Conservation (phyloP, 495 filamentous ascomycete species). For the Podospora fimiseda region DNA sequence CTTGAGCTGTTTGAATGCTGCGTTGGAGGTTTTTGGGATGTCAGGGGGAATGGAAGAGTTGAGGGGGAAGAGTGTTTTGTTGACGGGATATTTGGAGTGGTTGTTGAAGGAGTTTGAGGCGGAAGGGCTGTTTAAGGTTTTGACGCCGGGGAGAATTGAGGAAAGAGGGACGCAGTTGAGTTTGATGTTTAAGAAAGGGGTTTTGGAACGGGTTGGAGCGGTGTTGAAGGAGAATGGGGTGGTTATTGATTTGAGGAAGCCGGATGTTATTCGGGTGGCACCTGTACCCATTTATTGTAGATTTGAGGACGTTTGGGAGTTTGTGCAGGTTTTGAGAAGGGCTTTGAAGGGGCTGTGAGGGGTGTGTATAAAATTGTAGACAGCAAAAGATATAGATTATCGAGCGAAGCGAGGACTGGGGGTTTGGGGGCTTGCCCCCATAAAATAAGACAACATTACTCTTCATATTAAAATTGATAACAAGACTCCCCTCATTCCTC, state of each 20-base stretch:
- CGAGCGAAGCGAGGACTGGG: neutral
- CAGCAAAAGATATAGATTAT: neutral
- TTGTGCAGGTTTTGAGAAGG: conserved; percentile 51
- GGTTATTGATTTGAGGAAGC: conserved; percentile 77
- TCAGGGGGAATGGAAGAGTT: conserved; percentile 61
- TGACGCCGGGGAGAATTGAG: conserved; percentile 68
- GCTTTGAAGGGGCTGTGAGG: conserved; percentile 30
- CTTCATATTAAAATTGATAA: no score
- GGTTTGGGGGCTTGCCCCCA: no score
- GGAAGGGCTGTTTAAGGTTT: conserved; percentile 56
- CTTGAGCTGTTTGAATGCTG: conserved; percentile 60
- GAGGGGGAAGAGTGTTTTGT: conserved; percentile 59
- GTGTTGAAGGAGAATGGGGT: conserved; percentile 60
- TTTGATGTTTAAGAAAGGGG: conserved; percentile 54
- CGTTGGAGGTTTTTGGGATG: conserved; percentile 66
- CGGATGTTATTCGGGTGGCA: conserved; percentile 80
- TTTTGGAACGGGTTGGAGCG: conserved; percentile 62
- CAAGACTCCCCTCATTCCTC: no score
- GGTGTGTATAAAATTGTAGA: neutral
- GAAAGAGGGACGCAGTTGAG: conserved; percentile 82
- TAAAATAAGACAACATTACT: no score
- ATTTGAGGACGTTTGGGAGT: conserved; percentile 72
- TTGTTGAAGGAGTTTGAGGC: conserved; percentile 45
- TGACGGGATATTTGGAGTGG: conserved; percentile 74
- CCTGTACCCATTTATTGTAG: conserved; percentile 84